Evolutionary conservation across 768 basidiomycete species (phyloP).

Genomic region (Podaxis sp.): DNA sequence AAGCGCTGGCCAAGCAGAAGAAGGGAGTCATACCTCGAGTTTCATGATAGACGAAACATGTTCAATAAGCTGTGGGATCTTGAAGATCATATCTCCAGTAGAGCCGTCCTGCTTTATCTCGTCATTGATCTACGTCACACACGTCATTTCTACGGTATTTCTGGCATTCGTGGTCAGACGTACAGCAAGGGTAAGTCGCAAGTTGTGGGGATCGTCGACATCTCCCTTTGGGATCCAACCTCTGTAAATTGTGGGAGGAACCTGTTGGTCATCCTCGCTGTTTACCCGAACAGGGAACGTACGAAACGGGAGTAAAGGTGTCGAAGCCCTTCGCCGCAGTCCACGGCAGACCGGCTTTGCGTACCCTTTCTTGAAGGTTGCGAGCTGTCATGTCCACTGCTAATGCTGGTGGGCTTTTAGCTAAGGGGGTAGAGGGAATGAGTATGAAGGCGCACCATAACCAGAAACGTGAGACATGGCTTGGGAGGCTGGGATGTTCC

Average conservation of each 20-base stretch:
- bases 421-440: constrained; percentile 1
- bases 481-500: constrained; percentile 72
- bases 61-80: constrained; percentile 81
- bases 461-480: constrained; percentile 85
- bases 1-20: background rate
- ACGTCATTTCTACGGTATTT: background rate
- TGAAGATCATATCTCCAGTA: constrained; percentile 90
- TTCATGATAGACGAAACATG: constrained; percentile 97
- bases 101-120: constrained; percentile 79
- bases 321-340: constrained; percentile 96
- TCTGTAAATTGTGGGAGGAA: constrained; percentile 31
- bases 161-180: background rate
- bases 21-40: constrained; percentile 69
- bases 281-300: constrained; percentile 16
- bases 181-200: constrained; percentile 77
- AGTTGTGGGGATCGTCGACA: constrained; percentile 70
- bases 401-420: constrained; percentile 54
- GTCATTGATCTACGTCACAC: constrained; percentile 69
- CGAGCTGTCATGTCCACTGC: constrained; percentile 97
- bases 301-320: constrained; percentile 93
- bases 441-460: constrained; percentile 60
- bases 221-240: constrained; percentile 76
- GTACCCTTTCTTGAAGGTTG: constrained; percentile 91
- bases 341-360: constrained; percentile 96
- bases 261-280: background rate